Conservation (phyloP, 1,284 basidiomycete species). For the Pholiota adiposa region DNA sequence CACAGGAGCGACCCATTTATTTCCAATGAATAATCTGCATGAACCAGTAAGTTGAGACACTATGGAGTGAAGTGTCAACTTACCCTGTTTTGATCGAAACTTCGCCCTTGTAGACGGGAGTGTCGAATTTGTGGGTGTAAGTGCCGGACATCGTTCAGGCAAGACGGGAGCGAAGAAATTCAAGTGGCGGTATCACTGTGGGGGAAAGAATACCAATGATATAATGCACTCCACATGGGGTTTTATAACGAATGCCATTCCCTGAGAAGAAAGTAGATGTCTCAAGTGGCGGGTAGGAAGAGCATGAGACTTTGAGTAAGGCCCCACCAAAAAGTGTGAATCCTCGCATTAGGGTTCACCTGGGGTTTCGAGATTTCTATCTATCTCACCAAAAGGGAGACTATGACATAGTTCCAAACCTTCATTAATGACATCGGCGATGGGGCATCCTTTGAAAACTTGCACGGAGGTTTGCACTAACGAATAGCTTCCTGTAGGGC, state of each 20-base stretch:
- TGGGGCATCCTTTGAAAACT: background rate
- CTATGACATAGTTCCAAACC: too few relatives aligned
- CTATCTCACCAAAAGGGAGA: too few relatives aligned
- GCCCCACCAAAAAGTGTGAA: too few relatives aligned
- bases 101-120: slow-evolving; percentile 69
- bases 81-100: slow-evolving; percentile 66
- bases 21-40: slow-evolving; percentile 76
- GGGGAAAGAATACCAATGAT: background rate
- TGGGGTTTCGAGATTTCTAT: too few relatives aligned
- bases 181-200: background rate
- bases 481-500: background rate
- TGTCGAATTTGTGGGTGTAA: slow-evolving; percentile 66
- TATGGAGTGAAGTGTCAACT: background rate
- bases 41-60: background rate
- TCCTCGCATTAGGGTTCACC: too few relatives aligned
- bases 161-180: background rate
- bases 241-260: background rate
- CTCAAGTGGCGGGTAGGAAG: background rate
- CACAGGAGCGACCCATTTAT: slow-evolving; percentile 74
- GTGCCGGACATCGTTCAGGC: slow-evolving; percentile 40
- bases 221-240: background rate
- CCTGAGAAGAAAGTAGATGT: background rate
- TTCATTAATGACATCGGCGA: background rate
- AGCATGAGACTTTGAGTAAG: background rate
- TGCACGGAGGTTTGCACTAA: background rate